These are phyloP conservation scores for Lavandula angustifolia DNA, from an alignment of 257 asterid genomes.

Conservation along the genomic window DNA sequence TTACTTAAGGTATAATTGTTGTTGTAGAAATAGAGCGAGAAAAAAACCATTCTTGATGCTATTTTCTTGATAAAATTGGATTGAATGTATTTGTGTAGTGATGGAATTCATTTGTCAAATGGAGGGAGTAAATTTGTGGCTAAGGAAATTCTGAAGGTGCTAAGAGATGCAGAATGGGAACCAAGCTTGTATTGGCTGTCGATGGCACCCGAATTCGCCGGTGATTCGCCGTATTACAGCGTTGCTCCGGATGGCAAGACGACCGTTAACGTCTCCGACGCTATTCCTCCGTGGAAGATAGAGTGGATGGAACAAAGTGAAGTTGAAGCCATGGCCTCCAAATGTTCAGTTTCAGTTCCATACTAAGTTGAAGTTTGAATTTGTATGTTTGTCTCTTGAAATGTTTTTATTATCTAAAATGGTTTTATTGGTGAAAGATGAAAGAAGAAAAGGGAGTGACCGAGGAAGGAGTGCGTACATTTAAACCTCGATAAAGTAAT, in stretches of 20 bases:
- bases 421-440: no score
- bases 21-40: no score
- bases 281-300: constrained; percentile 38
- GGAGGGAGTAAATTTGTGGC: constrained; percentile 50
- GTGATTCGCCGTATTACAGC: constrained; percentile 38
- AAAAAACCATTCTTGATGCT: neutral
- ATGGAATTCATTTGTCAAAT: constrained; percentile 51
- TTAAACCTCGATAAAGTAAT: no score
- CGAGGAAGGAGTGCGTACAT: no score
- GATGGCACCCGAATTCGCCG: constrained; percentile 45
- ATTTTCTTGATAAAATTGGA: neutral
- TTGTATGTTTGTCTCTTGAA: no score
- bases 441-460: no score
- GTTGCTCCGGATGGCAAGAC: constrained; percentile 39
- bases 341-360: neutral
- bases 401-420: no score
- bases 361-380: no score
- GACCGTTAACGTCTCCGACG: constrained; percentile 28
- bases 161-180: constrained; percentile 53
- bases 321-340: constrained; percentile 23
- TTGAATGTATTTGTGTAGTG: constrained; percentile 29
- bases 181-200: constrained; percentile 59
- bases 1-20: constrained; percentile 49
- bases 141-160: constrained; percentile 48
- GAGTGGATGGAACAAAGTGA: constrained; percentile 44